phyloP scores from a whole-genome alignment of 345 rosid species.

The Populus simonii region DNA sequence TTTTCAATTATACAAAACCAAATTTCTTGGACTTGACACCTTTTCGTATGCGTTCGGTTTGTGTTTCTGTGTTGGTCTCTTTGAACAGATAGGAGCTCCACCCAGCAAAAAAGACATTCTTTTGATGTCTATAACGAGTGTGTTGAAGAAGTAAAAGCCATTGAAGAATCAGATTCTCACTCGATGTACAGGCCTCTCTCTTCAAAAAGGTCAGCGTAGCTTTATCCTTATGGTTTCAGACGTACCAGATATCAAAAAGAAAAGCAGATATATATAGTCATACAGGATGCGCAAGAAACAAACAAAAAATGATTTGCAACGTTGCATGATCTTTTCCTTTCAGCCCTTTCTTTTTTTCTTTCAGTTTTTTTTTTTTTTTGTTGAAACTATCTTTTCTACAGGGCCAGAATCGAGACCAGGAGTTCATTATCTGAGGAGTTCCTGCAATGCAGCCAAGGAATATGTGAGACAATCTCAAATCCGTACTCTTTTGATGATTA shows the following conservation, averaged over 20 bases:
- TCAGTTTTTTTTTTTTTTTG: conserved; percentile 17
- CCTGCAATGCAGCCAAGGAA: conserved; percentile 49
- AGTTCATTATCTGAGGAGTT: conserved; percentile 45
- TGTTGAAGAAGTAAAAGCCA: conserved; percentile 32
- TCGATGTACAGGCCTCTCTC: conserved; percentile 20
- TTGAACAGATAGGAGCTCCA: conserved; percentile 31
- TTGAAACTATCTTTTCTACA: conserved; percentile 19
- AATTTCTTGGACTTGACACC: neutral
- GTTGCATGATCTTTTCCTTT: conserved; percentile 29
- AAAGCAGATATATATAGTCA: conserved; percentile 4
- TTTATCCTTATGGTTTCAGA: conserved; percentile 8
- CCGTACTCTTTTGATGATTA: conserved; percentile 40
- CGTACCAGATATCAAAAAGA: conserved; percentile 1
- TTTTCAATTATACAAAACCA: neutral
- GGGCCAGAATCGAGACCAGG: conserved; percentile 45
- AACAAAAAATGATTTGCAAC: conserved; percentile 29
- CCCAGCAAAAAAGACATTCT: conserved; percentile 37
- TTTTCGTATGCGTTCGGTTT: neutral
- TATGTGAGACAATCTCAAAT: conserved; percentile 33
- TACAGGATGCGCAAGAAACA: conserved; percentile 18
- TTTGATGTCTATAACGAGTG: conserved; percentile 35
- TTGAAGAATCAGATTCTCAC: conserved; percentile 47
- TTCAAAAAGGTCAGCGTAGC: conserved; percentile 43
- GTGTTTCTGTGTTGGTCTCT: neutral
- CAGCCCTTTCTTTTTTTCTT: conserved; percentile 1